A percentile compares a stretch with the other conserved stretches of the same genome.
phyloP scores from a whole-genome alignment of 2,329 filamentous ascomycete species.

The Xylogone sp. region DNA sequence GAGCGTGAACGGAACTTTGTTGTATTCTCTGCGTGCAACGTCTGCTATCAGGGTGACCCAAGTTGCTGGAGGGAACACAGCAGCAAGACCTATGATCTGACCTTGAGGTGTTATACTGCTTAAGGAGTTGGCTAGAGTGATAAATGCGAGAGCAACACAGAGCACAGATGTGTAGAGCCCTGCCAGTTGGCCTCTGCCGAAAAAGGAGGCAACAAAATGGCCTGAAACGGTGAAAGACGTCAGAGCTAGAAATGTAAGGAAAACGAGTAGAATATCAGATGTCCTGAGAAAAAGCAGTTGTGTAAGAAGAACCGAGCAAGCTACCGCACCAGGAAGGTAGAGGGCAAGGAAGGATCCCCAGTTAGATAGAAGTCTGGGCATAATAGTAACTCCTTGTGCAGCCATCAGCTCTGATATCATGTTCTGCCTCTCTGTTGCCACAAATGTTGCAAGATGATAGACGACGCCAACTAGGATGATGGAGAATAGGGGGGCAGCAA shows the following conservation, averaged over 20 bases:
- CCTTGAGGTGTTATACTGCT: constrained; percentile 1
- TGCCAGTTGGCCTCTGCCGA: constrained; percentile 59
- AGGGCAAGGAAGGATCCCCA: constrained; percentile 18
- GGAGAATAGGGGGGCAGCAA: constrained; percentile 20
- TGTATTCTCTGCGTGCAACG: constrained; percentile 16
- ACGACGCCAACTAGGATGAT: constrained; percentile 22
- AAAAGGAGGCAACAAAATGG: constrained; percentile 54
- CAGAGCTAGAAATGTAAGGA: constrained; percentile 17
- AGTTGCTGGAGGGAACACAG: constrained; percentile 18
- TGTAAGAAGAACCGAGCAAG: constrained; percentile 19
- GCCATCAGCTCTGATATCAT: constrained; percentile 21
- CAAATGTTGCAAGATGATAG: constrained; percentile 21
- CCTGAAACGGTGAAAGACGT: constrained; percentile 14
- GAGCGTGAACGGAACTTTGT: not conserved
- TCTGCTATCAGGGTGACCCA: constrained; percentile 20
- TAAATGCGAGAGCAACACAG: constrained; percentile 54
- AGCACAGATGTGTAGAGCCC: constrained; percentile 59
- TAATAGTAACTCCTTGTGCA: constrained; percentile 19
- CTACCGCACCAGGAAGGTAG: constrained; percentile 21
- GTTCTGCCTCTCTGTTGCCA: constrained; percentile 20
- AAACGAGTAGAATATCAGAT: constrained; percentile 19
- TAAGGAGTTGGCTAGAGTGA: constrained; percentile 47
- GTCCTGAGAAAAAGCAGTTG: constrained; percentile 19
- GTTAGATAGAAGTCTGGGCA: constrained; percentile 19
- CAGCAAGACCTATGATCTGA: constrained; percentile 12